phyloP scores from a whole-genome alignment of 139 green algal species.

The Edaphochlamys debaryana region DNA sequence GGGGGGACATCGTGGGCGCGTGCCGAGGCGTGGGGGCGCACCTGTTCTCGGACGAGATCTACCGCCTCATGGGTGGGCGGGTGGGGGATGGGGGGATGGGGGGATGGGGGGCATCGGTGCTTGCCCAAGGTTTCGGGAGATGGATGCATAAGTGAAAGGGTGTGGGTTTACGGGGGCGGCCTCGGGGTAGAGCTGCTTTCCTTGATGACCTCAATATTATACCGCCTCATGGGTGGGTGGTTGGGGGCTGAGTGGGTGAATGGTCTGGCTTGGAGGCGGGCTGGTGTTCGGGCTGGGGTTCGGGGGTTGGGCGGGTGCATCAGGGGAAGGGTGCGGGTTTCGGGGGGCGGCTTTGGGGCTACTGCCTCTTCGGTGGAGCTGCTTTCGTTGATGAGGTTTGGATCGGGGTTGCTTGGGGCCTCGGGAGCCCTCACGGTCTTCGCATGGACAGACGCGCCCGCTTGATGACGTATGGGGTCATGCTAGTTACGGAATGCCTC shows the following conservation, averaged over 20 bases:
- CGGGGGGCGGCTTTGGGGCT: not conserved
- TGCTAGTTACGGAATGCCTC: no score
- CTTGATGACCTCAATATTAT: no score
- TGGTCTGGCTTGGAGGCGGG: not conserved
- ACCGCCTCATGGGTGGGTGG: constrained; percentile 60
- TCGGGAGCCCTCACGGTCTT: no score
- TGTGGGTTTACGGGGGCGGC: not conserved
- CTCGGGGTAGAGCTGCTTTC: no score
- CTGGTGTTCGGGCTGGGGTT: not conserved
- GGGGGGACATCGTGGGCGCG: constrained; percentile 45
- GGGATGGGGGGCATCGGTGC: not conserved
- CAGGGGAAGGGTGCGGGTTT: not conserved
- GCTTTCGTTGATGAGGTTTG: no score
- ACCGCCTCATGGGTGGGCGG: constrained; percentile 60
- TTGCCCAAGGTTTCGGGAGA: not conserved
- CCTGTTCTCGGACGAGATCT: constrained; percentile 90
- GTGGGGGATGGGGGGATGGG: not conserved
- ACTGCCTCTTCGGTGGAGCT: no score
- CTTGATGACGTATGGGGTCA: no score
- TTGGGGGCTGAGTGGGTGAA: not conserved
- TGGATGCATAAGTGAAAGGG: not conserved
- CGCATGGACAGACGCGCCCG: no score
- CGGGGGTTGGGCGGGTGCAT: not conserved
- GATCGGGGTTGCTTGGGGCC: no score
- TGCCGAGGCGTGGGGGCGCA: constrained; percentile 46